Evolutionary conservation across 2,329 filamentous ascomycete genomes (phyloP), one percentile per base, ranked within the genome.

Genomic region (Cladosporium halotolerans): DNA sequence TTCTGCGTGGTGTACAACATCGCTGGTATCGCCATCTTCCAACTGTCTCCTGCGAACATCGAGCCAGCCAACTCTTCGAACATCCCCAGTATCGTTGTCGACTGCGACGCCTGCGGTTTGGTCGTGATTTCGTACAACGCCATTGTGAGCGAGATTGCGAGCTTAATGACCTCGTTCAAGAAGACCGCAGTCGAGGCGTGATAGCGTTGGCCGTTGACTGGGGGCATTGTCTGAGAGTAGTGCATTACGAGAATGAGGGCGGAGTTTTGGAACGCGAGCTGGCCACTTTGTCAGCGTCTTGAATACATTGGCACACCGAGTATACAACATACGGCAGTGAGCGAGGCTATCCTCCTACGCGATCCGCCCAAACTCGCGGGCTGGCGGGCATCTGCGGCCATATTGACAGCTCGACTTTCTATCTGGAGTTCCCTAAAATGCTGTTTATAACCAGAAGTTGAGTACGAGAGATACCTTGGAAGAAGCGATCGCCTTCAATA

Each of bases 101-200:
- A 86, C 2, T 89, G 87, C 18, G 88, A 88, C 32, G 88, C 87
- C 7, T 89, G 83, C 5, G 89, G 86, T 8, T 89, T 77, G 8
- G 82, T 86, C 14, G 90, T 92, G 50, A 89, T 85, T 62, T 96
- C 91, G 75, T 95, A 89, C 46, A 96, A 79, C 43, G 89, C 87
- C 68, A 96, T 85, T 5, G 88, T 89, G 40, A 96, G 76, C 62
- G 88, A 95, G 52, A 97, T 83, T 36, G 84, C 81, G 33, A 97
- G 80, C 72, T 97, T 97, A 63, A 96, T 80, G 44, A 96, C 80
- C 72, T 99, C 93, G 70, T 91, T 93, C 58, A 97, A 78, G 68
- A 97, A 89, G 52, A 99, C 89, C 41, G 92, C 91, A 9, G 93
- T 97, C 40, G 91, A 96, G 38, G 92, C 85, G 63, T 93, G 89